Percentiles rank a stretch among this genome's conserved stretches.
phyloP scores from a whole-genome alignment of 2,329 filamentous ascomycete genomes.

The Dactylonectria estremocensis region DNA sequence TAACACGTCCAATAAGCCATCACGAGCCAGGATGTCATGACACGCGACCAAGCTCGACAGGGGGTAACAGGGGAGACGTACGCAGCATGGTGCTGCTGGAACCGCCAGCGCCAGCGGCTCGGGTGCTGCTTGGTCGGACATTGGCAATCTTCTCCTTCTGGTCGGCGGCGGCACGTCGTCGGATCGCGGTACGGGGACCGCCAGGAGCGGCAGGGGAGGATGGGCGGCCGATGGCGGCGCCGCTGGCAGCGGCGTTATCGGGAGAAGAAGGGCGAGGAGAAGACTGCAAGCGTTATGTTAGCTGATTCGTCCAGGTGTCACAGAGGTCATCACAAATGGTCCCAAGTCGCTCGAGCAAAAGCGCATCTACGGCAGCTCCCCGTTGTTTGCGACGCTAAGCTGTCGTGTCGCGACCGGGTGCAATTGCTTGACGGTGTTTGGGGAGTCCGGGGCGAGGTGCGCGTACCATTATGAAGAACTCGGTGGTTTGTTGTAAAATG shows the following conservation, averaged over 20 bases:
- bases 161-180: slow-evolving; percentile 94
- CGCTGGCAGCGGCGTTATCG: slow-evolving; percentile 72
- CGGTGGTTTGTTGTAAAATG: slow-evolving; percentile 34
- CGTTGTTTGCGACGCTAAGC: slow-evolving; percentile 40
- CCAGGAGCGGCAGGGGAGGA: slow-evolving; percentile 92
- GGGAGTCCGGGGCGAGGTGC: slow-evolving; percentile 2
- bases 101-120: slow-evolving; percentile 93
- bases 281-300: slow-evolving; percentile 59
- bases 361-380: slow-evolving; percentile 30
- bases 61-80: slow-evolving; percentile 63
- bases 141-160: slow-evolving; percentile 98
- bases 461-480: slow-evolving; percentile 53
- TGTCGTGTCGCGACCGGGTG: slow-evolving; percentile 40
- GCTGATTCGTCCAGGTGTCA: slow-evolving; percentile 9
- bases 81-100: slow-evolving; percentile 99
- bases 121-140: slow-evolving; percentile 91
- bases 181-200: slow-evolving; percentile 94
- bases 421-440: slow-evolving; percentile 30
- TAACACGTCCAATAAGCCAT: slow-evolving; percentile 16
- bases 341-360: slow-evolving; percentile 23
- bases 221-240: slow-evolving; percentile 81
- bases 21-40: background rate
- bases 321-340: slow-evolving; percentile 4
- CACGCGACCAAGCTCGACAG: slow-evolving; percentile 20
- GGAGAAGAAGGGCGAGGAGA: slow-evolving; percentile 75